Evolutionary conservation across 2,329 filamentous ascomycete genomes (phyloP).

Genomic region (Ascocoryne sarcoides): DNA sequence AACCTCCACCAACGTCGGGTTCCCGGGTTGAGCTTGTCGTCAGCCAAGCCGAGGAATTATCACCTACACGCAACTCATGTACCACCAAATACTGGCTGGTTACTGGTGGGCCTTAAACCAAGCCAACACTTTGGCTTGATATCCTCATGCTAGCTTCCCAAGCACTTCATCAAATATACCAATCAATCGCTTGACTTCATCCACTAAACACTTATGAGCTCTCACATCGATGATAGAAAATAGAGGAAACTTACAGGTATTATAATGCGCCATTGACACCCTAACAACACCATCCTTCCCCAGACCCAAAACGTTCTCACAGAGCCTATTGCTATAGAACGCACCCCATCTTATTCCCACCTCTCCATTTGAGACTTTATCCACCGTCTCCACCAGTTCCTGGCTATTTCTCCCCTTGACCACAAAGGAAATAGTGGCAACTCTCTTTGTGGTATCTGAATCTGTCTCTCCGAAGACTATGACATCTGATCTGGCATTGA

Average conservation of each 20-base stretch:
- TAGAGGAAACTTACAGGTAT: slow-evolving; percentile 45
- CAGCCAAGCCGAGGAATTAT: too few relatives aligned
- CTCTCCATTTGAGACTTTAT: slow-evolving; percentile 40
- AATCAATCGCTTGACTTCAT: slow-evolving; percentile 46
- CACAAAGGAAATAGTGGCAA: slow-evolving; percentile 60
- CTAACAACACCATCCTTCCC: slow-evolving; percentile 52
- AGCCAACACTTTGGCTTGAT: too few relatives aligned
- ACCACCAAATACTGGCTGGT: too few relatives aligned
- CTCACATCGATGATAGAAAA: background rate
- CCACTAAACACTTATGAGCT: slow-evolving; percentile 32
- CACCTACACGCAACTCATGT: too few relatives aligned
- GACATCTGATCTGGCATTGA: slow-evolving; percentile 42
- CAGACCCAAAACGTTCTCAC: slow-evolving; percentile 49
- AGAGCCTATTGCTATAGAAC: slow-evolving; percentile 59
- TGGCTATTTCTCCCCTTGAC: slow-evolving; percentile 48
- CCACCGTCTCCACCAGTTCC: slow-evolving; percentile 52
- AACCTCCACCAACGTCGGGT: too few relatives aligned
- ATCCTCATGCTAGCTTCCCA: slow-evolving; percentile 15
- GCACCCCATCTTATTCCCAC: slow-evolving; percentile 59
- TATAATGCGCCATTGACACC: slow-evolving; percentile 68
- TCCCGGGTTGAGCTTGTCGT: too few relatives aligned
- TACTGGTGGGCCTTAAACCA: too few relatives aligned
- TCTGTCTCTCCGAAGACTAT: slow-evolving; percentile 50
- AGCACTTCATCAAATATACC: slow-evolving; percentile 43
- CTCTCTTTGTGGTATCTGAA: slow-evolving; percentile 39